Evolutionary conservation across 2,329 filamentous ascomycete genomes (phyloP).

Genomic region (Aspergillus uvarum): DNA sequence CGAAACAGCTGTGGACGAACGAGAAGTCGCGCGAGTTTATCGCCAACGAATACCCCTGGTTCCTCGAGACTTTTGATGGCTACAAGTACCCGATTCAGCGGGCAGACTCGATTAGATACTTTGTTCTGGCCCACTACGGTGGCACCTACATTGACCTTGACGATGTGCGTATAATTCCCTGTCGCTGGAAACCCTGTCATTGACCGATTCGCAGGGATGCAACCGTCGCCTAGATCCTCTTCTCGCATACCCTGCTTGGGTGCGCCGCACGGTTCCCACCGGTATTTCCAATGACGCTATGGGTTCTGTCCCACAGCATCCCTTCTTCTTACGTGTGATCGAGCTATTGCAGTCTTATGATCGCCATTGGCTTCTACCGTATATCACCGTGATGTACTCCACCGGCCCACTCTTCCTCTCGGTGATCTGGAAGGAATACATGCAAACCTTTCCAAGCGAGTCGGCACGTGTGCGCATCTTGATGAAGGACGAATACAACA

Average conservation of each 20-base stretch:
- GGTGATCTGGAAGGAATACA: constrained; percentile 74
- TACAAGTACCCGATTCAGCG: constrained; percentile 76
- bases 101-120: constrained; percentile 77
- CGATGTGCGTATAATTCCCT: constrained; percentile 49
- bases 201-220: constrained; percentile 56
- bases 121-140: constrained; percentile 72
- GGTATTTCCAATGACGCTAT: constrained; percentile 81
- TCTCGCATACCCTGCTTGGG: constrained; percentile 67
- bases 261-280: constrained; percentile 70
- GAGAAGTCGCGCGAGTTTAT: constrained; percentile 70
- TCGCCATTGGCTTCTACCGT: constrained; percentile 66
- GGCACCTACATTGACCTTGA: constrained; percentile 82
- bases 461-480: constrained; percentile 63
- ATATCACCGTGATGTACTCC: constrained; percentile 77
- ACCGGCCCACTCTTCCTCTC: constrained; percentile 75
- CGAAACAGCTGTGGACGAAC: constrained; percentile 70
- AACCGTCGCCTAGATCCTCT: constrained; percentile 67
- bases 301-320: constrained; percentile 70
- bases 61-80: constrained; percentile 69
- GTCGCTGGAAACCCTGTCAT: background rate
- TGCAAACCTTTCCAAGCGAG: constrained; percentile 45
- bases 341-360: constrained; percentile 67
- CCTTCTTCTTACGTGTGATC: constrained; percentile 71
- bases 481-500: constrained; percentile 69
- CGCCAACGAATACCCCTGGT: constrained; percentile 72